phyloP scores from a whole-genome alignment of 2,329 filamentous ascomycete genomes.

The Alternaria sp. region DNA sequence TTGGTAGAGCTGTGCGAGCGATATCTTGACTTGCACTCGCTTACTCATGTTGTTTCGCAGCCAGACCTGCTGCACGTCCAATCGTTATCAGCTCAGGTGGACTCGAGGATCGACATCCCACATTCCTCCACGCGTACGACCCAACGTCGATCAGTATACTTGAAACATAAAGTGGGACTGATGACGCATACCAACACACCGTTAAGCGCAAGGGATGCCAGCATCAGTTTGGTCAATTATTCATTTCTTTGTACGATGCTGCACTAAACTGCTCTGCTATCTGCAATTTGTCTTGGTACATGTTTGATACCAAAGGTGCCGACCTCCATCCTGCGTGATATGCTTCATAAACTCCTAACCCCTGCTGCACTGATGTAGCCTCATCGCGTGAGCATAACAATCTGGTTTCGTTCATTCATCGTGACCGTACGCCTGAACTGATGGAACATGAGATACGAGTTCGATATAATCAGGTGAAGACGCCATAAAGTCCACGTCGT shows the following conservation, averaged over 20 bases:
- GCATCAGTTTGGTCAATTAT: background rate
- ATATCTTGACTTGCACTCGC: background rate
- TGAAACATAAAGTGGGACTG: background rate
- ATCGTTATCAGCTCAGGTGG: background rate
- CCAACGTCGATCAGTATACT: background rate
- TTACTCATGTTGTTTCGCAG: background rate
- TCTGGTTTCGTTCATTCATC: background rate
- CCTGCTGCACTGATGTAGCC: constrained; percentile 1
- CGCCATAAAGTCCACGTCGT: background rate
- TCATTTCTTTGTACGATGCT: constrained; percentile 1
- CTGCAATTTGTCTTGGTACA: constrained; percentile 6
- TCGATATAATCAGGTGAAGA: background rate
- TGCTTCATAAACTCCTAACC: constrained; percentile 4
- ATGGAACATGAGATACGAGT: background rate
- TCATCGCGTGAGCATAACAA: constrained; percentile 4
- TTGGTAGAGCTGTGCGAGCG: constrained; percentile 67
- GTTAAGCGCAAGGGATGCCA: background rate
- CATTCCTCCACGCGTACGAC: background rate
- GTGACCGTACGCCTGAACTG: background rate
- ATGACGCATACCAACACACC: background rate
- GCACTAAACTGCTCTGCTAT: background rate
- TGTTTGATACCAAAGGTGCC: background rate
- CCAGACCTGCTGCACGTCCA: background rate
- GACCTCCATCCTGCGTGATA: background rate
- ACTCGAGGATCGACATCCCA: background rate